Evolutionary conservation across 169 alveolate species (phyloP).

Genomic region (Plasmodium gallinaceum): DNA sequence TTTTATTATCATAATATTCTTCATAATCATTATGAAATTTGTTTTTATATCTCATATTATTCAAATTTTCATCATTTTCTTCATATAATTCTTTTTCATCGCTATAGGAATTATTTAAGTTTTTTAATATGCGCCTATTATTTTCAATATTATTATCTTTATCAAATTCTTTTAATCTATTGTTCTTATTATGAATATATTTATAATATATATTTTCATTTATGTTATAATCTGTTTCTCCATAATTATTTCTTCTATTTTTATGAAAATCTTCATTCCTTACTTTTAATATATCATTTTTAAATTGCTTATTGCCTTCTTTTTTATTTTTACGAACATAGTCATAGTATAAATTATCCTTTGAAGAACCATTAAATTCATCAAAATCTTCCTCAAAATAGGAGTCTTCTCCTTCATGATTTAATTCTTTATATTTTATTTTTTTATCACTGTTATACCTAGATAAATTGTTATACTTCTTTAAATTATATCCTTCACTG

Average conservation of each 20-base stretch:
- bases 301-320: not conserved
- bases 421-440: constrained; percentile 12
- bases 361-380: not conserved
- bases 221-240: not conserved
- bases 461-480: not conserved
- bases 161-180: not conserved
- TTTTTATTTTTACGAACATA: not conserved
- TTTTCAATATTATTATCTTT: no score
- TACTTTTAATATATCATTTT: not conserved
- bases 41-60: not conserved
- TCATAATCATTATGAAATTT: not conserved
- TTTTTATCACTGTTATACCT: constrained; percentile 49
- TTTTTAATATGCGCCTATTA: no score
- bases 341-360: not conserved
- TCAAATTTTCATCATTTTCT: not conserved
- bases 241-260: not conserved
- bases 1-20: not conserved
- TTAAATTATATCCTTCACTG: constrained; percentile 49
- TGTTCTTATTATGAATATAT: not conserved
- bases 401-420: constrained; percentile 1
- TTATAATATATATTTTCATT: not conserved
- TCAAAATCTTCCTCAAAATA: constrained; percentile 1
- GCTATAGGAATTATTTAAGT: not conserved
- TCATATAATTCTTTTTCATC: not conserved
- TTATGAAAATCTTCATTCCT: not conserved